Conservation (phyloP, 495 filamentous ascomycete genomes). For the Neurospora africana region DNA sequence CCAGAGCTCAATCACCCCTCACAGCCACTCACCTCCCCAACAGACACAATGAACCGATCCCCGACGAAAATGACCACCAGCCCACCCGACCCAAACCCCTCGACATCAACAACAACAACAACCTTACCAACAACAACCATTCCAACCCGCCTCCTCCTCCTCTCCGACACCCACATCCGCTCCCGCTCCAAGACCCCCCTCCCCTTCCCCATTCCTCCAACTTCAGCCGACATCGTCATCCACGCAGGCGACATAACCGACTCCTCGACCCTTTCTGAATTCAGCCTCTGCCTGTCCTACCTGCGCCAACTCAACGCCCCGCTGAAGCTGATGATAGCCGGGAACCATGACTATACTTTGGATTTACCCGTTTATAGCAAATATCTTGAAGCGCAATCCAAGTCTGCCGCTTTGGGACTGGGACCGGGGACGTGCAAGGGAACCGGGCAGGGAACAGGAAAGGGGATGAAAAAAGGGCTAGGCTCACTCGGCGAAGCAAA, state of each 20-base stretch:
- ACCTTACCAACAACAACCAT: background rate
- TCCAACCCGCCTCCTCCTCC: slow-evolving; percentile 40
- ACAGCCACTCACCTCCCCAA: background rate
- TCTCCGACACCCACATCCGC: slow-evolving; percentile 51
- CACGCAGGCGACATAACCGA: slow-evolving; percentile 69
- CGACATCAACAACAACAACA: background rate
- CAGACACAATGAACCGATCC: background rate
- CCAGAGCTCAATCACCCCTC: background rate
- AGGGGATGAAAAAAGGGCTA: background rate
- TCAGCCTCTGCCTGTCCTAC: slow-evolving; percentile 41
- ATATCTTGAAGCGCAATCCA: background rate
- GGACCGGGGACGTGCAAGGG: background rate
- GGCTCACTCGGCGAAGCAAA: slow-evolving; percentile 5
- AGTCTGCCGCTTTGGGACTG: background rate
- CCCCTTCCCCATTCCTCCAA: background rate
- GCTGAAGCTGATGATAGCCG: slow-evolving; percentile 72
- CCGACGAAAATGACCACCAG: background rate
- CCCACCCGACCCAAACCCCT: background rate
- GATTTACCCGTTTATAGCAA: slow-evolving; percentile 32
- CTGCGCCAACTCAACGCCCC: slow-evolving; percentile 48
- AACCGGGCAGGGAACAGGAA: background rate
- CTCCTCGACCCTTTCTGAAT: slow-evolving; percentile 46
- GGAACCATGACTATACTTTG: slow-evolving; percentile 69
- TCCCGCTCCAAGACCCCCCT: slow-evolving; percentile 12
- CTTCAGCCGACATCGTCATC: slow-evolving; percentile 45